These are phyloP conservation scores for Pichia gijzeniarum DNA, from an alignment of 805 yeast species.

Conservation along the genomic window DNA sequence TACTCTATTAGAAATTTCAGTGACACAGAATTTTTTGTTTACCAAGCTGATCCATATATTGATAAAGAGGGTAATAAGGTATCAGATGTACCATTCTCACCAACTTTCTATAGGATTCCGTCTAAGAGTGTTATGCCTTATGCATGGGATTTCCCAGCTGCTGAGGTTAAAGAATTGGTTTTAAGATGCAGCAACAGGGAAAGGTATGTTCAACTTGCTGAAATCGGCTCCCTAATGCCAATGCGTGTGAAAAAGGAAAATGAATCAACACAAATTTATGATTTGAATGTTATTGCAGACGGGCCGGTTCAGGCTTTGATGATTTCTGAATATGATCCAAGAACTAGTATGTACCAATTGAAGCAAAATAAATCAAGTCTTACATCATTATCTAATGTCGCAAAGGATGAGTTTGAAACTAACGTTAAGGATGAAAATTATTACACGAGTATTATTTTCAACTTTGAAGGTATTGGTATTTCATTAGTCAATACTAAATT, in stretches of 20 bases:
- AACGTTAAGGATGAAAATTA: slow-evolving; percentile 48
- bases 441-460: slow-evolving; percentile 47
- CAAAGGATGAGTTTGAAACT: slow-evolving; percentile 47
- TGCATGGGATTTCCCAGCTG: slow-evolving; percentile 97
- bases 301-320: slow-evolving; percentile 90
- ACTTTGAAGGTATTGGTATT: slow-evolving; percentile 80
- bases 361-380: slow-evolving; percentile 28
- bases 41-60: slow-evolving; percentile 72
- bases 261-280: slow-evolving; percentile 47
- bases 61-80: slow-evolving; percentile 59
- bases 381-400: slow-evolving; percentile 16
- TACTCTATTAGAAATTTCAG: slow-evolving; percentile 86
- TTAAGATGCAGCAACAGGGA: slow-evolving; percentile 67
- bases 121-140: slow-evolving; percentile 94
- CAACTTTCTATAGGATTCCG: slow-evolving; percentile 76
- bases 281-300: slow-evolving; percentile 89
- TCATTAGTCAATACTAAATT: slow-evolving; percentile 66
- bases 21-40: slow-evolving; percentile 77
- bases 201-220: slow-evolving; percentile 78
- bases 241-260: slow-evolving; percentile 45
- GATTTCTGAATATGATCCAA: slow-evolving; percentile 75
- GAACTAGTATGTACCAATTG: slow-evolving; percentile 66
- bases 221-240: slow-evolving; percentile 86
- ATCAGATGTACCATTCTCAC: slow-evolving; percentile 56
- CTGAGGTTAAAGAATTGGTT: slow-evolving; percentile 71